Evolutionary conservation across 192 early-diverging fungal species (phyloP).

Genomic region (Phycomyces nitens): DNA sequence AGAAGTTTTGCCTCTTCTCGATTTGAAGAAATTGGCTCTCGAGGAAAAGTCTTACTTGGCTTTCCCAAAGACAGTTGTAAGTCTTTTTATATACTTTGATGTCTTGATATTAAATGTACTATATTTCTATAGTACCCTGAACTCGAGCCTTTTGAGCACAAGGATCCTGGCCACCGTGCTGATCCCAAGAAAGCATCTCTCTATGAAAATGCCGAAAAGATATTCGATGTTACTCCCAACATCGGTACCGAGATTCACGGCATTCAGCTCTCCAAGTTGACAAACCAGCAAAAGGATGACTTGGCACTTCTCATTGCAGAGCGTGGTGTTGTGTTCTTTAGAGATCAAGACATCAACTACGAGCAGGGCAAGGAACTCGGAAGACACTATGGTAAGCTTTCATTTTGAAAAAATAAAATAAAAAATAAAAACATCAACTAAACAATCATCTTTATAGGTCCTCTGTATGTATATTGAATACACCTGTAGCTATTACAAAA

Average conservation of each 20-base stretch:
- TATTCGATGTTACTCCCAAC: constrained; percentile 20
- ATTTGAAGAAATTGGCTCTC: constrained; percentile 17
- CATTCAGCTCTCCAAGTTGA: constrained; percentile 24
- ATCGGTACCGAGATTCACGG: constrained; percentile 33
- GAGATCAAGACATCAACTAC: constrained; percentile 23
- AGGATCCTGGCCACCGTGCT: constrained; percentile 20
- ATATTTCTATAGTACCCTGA: background rate
- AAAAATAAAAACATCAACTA: background rate
- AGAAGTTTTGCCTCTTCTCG: no score
- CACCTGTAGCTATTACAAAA: no score
- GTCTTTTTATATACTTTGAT: background rate
- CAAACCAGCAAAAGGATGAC: constrained; percentile 33
- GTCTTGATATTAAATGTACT: background rate
- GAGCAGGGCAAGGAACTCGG: constrained; percentile 22
- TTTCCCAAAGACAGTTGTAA: constrained; percentile 9
- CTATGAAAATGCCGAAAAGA: constrained; percentile 10
- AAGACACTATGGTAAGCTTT: constrained; percentile 22
- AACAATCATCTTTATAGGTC: background rate
- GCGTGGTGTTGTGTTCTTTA: constrained; percentile 34
- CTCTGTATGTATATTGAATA: constrained; percentile 4
- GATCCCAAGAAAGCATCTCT: constrained; percentile 26
- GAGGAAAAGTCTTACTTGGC: background rate
- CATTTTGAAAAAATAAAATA: background rate
- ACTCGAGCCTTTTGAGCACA: constrained; percentile 25
- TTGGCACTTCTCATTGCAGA: constrained; percentile 31